phyloP scores from a whole-genome alignment of 345 rosid genomes.

The Balakata baccata region DNA sequence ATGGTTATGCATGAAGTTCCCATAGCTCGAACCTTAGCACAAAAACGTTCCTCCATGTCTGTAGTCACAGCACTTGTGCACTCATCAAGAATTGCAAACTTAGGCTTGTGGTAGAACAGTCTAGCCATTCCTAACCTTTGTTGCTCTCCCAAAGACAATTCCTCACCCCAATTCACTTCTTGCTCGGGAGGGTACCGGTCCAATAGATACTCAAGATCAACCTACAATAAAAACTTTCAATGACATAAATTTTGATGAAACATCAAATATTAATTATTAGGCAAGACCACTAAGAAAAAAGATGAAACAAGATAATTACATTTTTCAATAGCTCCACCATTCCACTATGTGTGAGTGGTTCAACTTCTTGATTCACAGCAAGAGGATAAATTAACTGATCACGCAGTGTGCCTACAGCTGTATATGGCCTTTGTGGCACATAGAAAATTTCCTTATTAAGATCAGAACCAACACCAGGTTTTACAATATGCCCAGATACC shows the following conservation, averaged over 20 bases:
- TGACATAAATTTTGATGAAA: neutral
- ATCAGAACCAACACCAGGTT: slow-evolving; percentile 98
- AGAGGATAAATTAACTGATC: slow-evolving; percentile 99
- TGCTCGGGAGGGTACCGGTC: slow-evolving; percentile 84
- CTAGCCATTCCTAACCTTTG: slow-evolving; percentile 99
- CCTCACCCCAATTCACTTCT: slow-evolving; percentile 98
- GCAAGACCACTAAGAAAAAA: neutral
- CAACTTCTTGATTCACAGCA: slow-evolving; percentile 63
- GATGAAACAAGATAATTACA: slow-evolving; percentile 43
- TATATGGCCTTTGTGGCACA: slow-evolving; percentile 97
- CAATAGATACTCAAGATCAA: slow-evolving; percentile 86
- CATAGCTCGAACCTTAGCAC: slow-evolving; percentile 94
- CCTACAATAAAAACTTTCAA: slow-evolving; percentile 45
- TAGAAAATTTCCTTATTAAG: slow-evolving; percentile 97
- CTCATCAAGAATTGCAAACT: slow-evolving; percentile 99
- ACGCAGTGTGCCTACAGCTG: slow-evolving; percentile 95
- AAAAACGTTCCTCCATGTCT: slow-evolving; percentile 98
- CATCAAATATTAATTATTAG: neutral
- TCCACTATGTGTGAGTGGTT: slow-evolving; percentile 62
- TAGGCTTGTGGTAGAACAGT: slow-evolving; percentile 93
- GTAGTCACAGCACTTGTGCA: slow-evolving; percentile 99
- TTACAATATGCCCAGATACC: slow-evolving; percentile 84
- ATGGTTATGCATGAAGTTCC: slow-evolving; percentile 99
- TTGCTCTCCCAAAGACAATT: slow-evolving; percentile 95
- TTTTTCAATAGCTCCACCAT: slow-evolving; percentile 89